Evolutionary conservation across 106 monocot genomes (phyloP).

Genomic region (Posidonia australis): DNA sequence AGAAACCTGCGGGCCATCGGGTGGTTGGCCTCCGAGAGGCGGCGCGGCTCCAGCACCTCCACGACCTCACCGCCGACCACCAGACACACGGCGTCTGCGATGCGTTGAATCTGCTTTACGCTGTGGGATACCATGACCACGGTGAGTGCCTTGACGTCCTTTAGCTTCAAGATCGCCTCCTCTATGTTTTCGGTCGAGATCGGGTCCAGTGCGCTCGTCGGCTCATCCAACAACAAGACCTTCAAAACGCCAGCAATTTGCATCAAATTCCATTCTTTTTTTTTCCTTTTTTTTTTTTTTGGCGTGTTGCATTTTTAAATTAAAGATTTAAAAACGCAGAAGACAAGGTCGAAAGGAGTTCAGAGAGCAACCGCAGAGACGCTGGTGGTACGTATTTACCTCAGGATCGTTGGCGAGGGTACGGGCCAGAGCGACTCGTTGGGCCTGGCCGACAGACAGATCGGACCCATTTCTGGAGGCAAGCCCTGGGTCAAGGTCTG

Average conservation of each 20-base stretch:
- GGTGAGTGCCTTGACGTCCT: constrained; percentile 21
- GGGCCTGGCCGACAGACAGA: constrained; percentile 85
- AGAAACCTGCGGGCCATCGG: constrained; percentile 73
- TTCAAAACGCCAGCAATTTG: no score
- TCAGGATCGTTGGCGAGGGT: constrained; percentile 90
- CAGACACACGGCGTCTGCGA: constrained; percentile 73
- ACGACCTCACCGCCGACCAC: constrained; percentile 68
- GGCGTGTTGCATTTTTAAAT: no score
- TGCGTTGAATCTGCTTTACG: constrained; percentile 75
- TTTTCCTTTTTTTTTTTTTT: no score
- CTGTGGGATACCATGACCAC: constrained; percentile 79
- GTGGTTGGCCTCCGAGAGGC: constrained; percentile 46
- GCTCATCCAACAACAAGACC: constrained; percentile 85
- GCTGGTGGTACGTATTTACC: no score
- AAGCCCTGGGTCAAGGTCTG: constrained; percentile 57
- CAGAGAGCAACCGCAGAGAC: no score
- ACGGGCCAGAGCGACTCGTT: constrained; percentile 82
- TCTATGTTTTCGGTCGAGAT: constrained; percentile 95
- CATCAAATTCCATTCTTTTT: no score
- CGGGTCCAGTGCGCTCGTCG: constrained; percentile 86
- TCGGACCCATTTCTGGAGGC: constrained; percentile 38
- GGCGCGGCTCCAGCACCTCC: constrained; percentile 53
- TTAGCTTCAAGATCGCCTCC: constrained; percentile 42
- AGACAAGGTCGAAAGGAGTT: no score
- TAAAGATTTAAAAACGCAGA: no score